Conservation (phyloP, 2,329 filamentous ascomycete species). For the Verticillium alfalfae region DNA sequence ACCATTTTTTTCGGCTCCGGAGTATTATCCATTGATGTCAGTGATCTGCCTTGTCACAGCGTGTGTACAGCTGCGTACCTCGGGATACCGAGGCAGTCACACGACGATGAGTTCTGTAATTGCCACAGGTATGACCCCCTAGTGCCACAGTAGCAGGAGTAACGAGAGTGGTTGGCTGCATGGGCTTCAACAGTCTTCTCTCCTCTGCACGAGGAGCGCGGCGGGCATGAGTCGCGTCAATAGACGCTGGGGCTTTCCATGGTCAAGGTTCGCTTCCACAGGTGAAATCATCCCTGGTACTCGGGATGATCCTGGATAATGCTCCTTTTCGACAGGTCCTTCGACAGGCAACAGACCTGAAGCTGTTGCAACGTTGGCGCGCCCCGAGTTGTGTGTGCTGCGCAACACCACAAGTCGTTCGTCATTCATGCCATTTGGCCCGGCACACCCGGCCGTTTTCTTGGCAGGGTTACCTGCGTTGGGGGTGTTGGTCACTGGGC, state of each 20-base stretch:
- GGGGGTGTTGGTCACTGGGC: not conserved
- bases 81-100: not conserved
- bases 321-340: no score
- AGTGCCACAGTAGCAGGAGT: not conserved
- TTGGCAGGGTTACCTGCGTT: not conserved
- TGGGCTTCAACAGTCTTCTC: constrained; percentile 16
- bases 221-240: not conserved
- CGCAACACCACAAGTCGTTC: no score
- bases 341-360: no score
- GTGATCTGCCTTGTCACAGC: not conserved
- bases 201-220: not conserved
- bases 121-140: not conserved
- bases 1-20: not conserved
- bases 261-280: no score
- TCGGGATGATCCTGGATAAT: no score
- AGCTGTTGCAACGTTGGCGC: no score
- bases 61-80: not conserved
- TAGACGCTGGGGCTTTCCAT: not conserved
- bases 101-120: not conserved
- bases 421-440: not conserved
- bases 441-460: not conserved
- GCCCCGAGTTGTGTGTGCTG: not conserved
- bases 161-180: constrained; percentile 12
- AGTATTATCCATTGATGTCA: not conserved
- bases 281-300: not conserved